These are phyloP conservation scores for Pharus latifolius DNA, from an alignment of 176 grass and related monocot genomes.

Conservation along the genomic window DNA sequence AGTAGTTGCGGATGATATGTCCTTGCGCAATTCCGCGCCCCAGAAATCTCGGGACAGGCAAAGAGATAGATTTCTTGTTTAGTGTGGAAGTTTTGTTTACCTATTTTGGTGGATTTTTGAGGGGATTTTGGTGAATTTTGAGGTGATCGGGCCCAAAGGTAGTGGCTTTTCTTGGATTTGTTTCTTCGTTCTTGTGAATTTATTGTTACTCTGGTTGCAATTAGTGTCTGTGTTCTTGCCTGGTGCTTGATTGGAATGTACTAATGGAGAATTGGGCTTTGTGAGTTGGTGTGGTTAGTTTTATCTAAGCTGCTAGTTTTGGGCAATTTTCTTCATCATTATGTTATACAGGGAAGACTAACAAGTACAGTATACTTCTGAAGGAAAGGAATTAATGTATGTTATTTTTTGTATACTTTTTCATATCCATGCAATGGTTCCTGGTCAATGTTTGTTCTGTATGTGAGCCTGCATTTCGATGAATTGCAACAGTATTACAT, in stretches of 20 bases:
- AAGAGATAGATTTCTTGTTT: neutral
- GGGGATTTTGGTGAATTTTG: neutral
- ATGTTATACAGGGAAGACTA: slow-evolving; percentile 6
- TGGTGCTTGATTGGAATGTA: neutral
- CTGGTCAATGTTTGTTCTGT: neutral
- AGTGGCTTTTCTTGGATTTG: neutral
- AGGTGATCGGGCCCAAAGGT: slow-evolving; percentile 29
- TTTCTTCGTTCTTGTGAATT: neutral
- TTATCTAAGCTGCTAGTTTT: neutral
- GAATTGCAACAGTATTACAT: neutral
- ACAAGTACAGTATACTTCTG: neutral
- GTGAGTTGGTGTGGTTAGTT: slow-evolving; percentile 8
- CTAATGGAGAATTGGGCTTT: slow-evolving; percentile 6
- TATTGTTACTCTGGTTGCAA: neutral
- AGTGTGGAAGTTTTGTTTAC: neutral
- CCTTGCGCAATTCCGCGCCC: neutral
- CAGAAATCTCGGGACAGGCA: neutral
- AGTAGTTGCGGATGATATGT: neutral
- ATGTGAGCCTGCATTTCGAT: neutral
- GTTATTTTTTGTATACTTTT: neutral
- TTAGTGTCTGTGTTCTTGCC: neutral
- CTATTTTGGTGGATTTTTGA: neutral
- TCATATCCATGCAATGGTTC: neutral
- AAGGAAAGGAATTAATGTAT: neutral
- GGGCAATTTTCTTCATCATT: slow-evolving; percentile 18